Conservation (phyloP, 2,329 filamentous ascomycete genomes). For the Trichoderma koningiopsis region DNA sequence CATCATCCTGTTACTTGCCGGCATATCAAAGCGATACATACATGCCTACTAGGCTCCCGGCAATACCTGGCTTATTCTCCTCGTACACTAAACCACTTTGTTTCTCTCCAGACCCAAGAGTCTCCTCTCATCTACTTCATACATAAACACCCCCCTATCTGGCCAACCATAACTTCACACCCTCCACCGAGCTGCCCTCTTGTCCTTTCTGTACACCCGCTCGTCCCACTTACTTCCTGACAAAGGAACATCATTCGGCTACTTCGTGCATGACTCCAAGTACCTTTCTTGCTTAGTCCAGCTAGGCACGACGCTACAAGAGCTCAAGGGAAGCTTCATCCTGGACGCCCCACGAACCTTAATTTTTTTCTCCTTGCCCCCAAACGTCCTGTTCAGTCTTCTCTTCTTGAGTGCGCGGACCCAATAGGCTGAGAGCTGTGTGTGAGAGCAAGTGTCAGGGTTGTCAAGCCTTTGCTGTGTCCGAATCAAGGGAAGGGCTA, state of each 20-base stretch:
- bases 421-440: not conserved
- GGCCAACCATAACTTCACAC: not conserved
- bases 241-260: not conserved
- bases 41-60: too few species aligned
- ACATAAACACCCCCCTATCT: not conserved
- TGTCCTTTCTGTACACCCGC: not conserved
- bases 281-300: not conserved
- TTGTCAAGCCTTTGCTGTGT: conserved; percentile 6
- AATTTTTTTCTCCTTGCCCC: not conserved
- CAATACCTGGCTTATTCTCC: not conserved
- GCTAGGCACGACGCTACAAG: conserved; percentile 10
- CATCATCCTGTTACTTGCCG: not conserved
- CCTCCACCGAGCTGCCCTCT: not conserved
- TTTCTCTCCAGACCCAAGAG: not conserved
- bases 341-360: conserved; percentile 21
- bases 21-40: not conserved
- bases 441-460: not conserved
- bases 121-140: not conserved
- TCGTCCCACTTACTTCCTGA: not conserved
- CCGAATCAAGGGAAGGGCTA: not conserved
- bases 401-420: not conserved
- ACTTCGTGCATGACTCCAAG: not conserved
- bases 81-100: not conserved
- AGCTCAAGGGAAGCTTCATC: conserved; percentile 14
- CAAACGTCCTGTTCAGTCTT: not conserved